Evolutionary conservation across 164 flowering plant genomes (phyloP).

Genomic region (Magnolia officinalis): DNA sequence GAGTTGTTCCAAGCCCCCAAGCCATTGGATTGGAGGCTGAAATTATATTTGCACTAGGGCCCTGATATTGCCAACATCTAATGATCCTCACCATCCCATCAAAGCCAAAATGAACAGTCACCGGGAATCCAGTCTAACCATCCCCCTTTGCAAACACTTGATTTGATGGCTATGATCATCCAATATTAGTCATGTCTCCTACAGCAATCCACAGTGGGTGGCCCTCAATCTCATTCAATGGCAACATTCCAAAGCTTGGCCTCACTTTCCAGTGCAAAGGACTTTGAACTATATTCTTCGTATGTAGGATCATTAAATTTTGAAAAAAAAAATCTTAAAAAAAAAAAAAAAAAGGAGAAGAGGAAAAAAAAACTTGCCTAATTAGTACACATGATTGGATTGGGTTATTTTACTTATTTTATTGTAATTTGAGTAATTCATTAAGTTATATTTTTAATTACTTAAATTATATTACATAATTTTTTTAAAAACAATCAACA

Average conservation of each 20-base stretch:
- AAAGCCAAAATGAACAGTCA: background rate
- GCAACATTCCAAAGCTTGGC: background rate
- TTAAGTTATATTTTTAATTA: too few relatives aligned
- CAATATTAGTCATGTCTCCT: background rate
- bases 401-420: too few relatives aligned
- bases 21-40: background rate
- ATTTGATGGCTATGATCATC: background rate
- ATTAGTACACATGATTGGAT: too few relatives aligned
- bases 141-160: background rate
- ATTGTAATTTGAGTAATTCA: too few relatives aligned
- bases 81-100: background rate
- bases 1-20: background rate
- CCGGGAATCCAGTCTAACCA: background rate
- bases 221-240: background rate
- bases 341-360: too few relatives aligned
- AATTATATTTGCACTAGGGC: background rate
- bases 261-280: background rate
- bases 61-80: background rate
- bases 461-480: too few relatives aligned
- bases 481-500: too few relatives aligned
- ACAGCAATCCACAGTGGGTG: background rate
- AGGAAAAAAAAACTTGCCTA: too few relatives aligned
- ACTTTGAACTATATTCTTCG: background rate
- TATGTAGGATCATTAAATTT: too few relatives aligned
- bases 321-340: too few relatives aligned